phyloP scores from a whole-genome alignment of 345 rosid genomes.

The Euphorbia lathyris region DNA sequence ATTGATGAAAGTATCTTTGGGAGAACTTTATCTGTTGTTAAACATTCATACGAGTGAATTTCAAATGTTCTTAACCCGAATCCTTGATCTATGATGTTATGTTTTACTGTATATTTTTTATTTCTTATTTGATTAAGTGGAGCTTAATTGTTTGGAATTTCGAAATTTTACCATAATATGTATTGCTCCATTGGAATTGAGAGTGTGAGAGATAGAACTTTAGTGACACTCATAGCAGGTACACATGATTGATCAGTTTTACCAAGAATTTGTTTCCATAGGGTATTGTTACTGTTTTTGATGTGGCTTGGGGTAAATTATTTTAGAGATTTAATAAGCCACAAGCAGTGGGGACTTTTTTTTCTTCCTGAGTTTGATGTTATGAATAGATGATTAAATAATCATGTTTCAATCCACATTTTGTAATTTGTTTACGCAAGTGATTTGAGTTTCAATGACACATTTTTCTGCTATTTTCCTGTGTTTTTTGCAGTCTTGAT shows the following conservation, averaged over 20 bases:
- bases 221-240: constrained; percentile 2
- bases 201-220: background rate
- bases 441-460: background rate
- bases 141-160: background rate
- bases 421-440: background rate
- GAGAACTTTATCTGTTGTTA: background rate
- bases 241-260: background rate
- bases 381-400: background rate
- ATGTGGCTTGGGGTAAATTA: background rate
- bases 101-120: background rate
- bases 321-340: background rate
- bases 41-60: background rate
- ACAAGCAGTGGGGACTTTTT: background rate
- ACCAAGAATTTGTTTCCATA: background rate
- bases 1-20: background rate
- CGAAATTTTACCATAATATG: background rate
- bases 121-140: background rate
- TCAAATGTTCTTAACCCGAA: background rate
- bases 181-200: background rate
- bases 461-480: too few species aligned
- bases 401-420: background rate
- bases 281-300: background rate
- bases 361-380: background rate
- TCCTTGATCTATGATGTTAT: background rate
- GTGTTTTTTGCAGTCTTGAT: background rate